Evolutionary conservation across 768 basidiomycete genomes (phyloP), one percentile per base, ranked within the genome.

Genomic region (Kwoniella sp.): DNA sequence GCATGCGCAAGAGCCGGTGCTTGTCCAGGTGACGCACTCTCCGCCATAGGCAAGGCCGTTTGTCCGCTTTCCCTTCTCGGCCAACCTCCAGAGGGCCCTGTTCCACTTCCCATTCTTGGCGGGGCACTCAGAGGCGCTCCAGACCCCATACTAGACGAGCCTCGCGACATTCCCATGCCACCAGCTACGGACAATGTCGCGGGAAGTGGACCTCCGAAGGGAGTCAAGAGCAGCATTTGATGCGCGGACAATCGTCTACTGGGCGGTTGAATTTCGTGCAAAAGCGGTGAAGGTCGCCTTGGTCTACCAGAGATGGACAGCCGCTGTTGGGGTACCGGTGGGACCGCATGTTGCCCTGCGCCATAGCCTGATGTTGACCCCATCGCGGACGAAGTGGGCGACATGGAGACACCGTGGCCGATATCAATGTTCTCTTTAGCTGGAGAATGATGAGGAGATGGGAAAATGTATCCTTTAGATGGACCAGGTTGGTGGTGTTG

Each of bases 201-300:
- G 2, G 73, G 69, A 15, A 71, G 21, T 7, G 59, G 29, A 10
- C 67, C 69, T 0, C 75, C 75, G 37, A 77, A 77, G 0, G 75
- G 75, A 6, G 72, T 74, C 25, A 77, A 62, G 5, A 77, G 65
- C 19, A 77, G 51, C 54, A 77, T 64, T 52, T 77, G 75, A 55
- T 77, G 75, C 2, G 70, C 53, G 17, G 68, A 69, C 5, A 77
- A 49, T 13, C 72, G 40, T 25, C 75, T 44, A 26, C 57, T 62
- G 2, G 75, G 75, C 17, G 72, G 75, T 67, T 77, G 72, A 50
- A 77, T 72, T 58, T 77, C 75, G 49, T 76, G 74, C 30, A 69
- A 22, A 4, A 69, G 57, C 3, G 68, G 55, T 9, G 72, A 73
- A n/a, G 72, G 46, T 15, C 72, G 56, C 8, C 72, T 36, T 25